Conservation (phyloP, 2,329 filamentous ascomycete genomes). For the Fusarium continuum region DNA sequence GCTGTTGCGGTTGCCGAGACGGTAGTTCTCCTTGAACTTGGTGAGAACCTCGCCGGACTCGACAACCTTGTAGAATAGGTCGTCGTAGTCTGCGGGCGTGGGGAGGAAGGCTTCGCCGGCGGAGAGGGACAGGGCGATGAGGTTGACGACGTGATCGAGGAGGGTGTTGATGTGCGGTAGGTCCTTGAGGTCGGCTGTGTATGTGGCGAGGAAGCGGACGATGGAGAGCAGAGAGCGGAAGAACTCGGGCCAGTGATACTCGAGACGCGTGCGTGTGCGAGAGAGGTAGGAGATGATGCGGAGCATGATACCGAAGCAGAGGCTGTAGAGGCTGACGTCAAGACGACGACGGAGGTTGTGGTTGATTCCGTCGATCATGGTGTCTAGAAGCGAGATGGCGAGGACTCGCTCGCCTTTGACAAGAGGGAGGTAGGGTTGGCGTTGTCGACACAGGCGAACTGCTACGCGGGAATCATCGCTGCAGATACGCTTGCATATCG, state of each 20-base stretch:
- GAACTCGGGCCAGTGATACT: slow-evolving; percentile 94
- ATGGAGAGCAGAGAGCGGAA: slow-evolving; percentile 90
- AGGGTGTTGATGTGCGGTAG: slow-evolving; percentile 76
- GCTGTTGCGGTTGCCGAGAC: slow-evolving; percentile 63
- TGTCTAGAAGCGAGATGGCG: slow-evolving; percentile 81
- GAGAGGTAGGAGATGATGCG: slow-evolving; percentile 86
- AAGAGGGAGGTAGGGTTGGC: slow-evolving; percentile 83
- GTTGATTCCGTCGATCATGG: slow-evolving; percentile 89
- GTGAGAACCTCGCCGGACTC: slow-evolving; percentile 85
- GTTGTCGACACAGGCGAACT: slow-evolving; percentile 88
- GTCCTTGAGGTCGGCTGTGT: slow-evolving; percentile 78
- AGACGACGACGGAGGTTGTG: slow-evolving; percentile 90
- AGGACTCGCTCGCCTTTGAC: slow-evolving; percentile 77
- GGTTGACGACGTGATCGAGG: slow-evolving; percentile 79
- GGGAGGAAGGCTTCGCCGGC: slow-evolving; percentile 92
- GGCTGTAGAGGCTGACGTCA: slow-evolving; percentile 84
- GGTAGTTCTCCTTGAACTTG: slow-evolving; percentile 84
- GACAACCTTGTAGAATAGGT: slow-evolving; percentile 97
- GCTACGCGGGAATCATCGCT: slow-evolving; percentile 76
- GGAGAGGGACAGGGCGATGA: slow-evolving; percentile 85
- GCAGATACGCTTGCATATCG: slow-evolving; percentile 84
- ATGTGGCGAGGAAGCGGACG: slow-evolving; percentile 89
- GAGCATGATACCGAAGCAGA: slow-evolving; percentile 82
- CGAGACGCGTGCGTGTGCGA: slow-evolving; percentile 79
- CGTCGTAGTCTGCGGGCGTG: slow-evolving; percentile 87